Base-by-base conservation (phyloP, 23 red algal species). In the Gracilaria caudata region DNA sequence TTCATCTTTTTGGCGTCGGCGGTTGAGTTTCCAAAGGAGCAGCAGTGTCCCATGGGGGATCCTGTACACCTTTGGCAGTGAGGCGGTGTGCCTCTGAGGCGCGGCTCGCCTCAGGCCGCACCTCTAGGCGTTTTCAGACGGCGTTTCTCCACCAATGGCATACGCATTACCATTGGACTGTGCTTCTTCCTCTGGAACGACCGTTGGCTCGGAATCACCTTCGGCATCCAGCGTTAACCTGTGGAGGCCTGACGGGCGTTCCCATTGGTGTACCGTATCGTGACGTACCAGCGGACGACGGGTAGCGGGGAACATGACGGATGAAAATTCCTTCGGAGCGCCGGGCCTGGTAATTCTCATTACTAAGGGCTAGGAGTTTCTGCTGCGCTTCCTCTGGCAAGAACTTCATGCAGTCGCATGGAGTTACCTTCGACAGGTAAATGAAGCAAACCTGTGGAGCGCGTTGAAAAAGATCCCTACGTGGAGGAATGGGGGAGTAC, bases 361-460 rank as follows among this genome's bases (percentile, higher is more conserved):
- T 65, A 2, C 23, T 65, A 29, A 65, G 20, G 23, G 60, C 23
- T 11, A 65, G 9, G 23, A 65, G 60, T 65, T 65, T 65, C 14
- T 65, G n/a, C 23, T 65, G 10, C 25, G 60, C 29, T 65, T 65
- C 25, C 8, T 65, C 29, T 11, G 60, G 60, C 7, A 65, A 34
- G 32, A 65, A 65, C 60, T 65, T 65, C 32, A 33, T 65, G 60
- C 60, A 32, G 24, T 65, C 24, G 23, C 60, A 65, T 11, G 60
- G 60, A 32, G 60, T 30, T 29, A 65, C 14, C 60, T 7, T 65
- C 1, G 26, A 65, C 60, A 65, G 23, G 32, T 9, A 65, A 11
- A 65, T 65, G 20, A 11, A 65, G 32, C 60, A 65, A 33, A 23
- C 24, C 60, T 65, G 49, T 1, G 8, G 49, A 17, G 49, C 6